Base-by-base conservation (phyloP, 2,329 filamentous ascomycete genomes). In the Trichoderma endophyticum region DNA sequence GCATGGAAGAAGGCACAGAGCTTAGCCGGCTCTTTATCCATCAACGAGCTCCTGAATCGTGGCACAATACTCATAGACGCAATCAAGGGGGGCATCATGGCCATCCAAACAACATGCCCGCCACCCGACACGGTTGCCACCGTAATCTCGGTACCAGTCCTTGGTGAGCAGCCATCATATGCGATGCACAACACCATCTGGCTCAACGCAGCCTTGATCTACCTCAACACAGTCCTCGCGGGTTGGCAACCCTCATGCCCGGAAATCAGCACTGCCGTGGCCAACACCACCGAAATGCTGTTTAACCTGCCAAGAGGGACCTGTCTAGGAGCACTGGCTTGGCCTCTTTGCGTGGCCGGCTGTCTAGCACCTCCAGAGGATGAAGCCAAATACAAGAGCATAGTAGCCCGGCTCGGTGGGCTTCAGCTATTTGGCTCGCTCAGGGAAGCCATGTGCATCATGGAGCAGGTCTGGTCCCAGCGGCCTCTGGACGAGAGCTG, bases 1-100 rank as follows among this genome's bases (percentile, higher is more conserved):
- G 82, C 84, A 1, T 89, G 86, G 85, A 91, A 90, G 79, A 84
- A 84, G 74, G 79, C 83, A 26, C 82, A 83, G 73, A 83, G 81
- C 62, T 77, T 77, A 61, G 75, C 77, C 5, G 84, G 85, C 5
- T 82, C 81, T 0, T 79, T 89, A 1, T 85, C 85, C 12, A 79
- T 83, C 67, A 76, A 78, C 4, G 82, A 87, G 70, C 81, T 89
- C 6, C 79, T 86, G 11, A 76, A 78, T 4, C 84, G 85, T 18
- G 86, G 83, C 2, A 78, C 80, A 9, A 73, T 79, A 4, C 83
- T 88, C 54, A 80, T 84, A 39, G 78, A 79, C 7, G 77, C 76
- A 9, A 79, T 86, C 21, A 81, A 78, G 24, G 75, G 73, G 4
- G 78, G 79, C 0, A 75, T 85, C 6, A 70, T 76, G 8, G 71